phyloP scores from a whole-genome alignment of 2,329 filamentous ascomycete genomes.

The Dendrostoma leiphaemia region DNA sequence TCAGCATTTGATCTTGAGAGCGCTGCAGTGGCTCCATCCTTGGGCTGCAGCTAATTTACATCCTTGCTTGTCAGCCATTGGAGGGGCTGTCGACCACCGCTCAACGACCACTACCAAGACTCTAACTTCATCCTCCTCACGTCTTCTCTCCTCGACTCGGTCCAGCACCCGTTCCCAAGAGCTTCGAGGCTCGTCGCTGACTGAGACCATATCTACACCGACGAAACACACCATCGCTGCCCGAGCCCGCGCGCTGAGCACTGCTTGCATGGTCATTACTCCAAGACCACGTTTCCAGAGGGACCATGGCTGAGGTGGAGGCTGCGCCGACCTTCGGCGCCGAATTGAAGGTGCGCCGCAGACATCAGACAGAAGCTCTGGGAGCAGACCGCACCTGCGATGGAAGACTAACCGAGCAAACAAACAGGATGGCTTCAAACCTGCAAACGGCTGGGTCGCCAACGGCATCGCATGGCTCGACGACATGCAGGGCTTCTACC shows the following conservation, averaged over 20 bases:
- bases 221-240: not conserved
- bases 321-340: constrained; percentile 83
- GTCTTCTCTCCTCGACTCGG: not conserved
- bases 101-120: not conserved
- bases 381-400: constrained; percentile 13
- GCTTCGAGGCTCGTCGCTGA: not conserved
- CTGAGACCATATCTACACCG: not conserved
- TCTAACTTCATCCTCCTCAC: not conserved
- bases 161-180: not conserved
- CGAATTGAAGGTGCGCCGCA: constrained; percentile 76
- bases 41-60: constrained; percentile 1
- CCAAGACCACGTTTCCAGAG: constrained; percentile 18
- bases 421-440: constrained; percentile 90
- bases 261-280: constrained; percentile 16
- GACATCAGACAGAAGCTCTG: not conserved
- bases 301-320: constrained; percentile 77
- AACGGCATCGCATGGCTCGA: constrained; percentile 93
- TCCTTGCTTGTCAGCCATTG: constrained; percentile 8
- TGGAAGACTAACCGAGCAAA: constrained; percentile 12
- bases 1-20: not conserved
- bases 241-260: not conserved
- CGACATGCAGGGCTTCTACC: constrained; percentile 96
- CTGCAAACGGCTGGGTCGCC: constrained; percentile 86
- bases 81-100: constrained; percentile 4
- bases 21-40: not conserved